Evolutionary conservation across 768 basidiomycete genomes (phyloP).

Genomic region (Hortiboletus flavorubellus): DNA sequence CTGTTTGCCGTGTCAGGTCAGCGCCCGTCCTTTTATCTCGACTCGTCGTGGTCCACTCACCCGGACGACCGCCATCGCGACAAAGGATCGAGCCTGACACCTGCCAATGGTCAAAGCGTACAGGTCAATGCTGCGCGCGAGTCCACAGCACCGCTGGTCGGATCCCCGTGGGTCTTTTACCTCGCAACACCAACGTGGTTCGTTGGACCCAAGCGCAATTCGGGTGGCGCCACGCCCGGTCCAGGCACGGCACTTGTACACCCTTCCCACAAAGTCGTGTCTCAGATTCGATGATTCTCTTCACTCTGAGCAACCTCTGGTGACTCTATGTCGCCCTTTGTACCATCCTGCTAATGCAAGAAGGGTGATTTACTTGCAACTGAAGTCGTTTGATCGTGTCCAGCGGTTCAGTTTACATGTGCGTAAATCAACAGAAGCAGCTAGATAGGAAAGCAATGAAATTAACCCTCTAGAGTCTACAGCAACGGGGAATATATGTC

Average conservation of each 20-base stretch:
- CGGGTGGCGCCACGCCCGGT: constrained; percentile 9
- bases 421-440: background rate
- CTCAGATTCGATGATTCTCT: no score
- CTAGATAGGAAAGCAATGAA: background rate
- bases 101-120: constrained; percentile 18
- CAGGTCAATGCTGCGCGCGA: background rate
- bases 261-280: background rate
- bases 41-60: constrained; percentile 13
- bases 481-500: background rate
- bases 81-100: constrained; percentile 4
- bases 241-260: constrained; percentile 4
- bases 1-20: constrained; percentile 26
- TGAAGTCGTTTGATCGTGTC: background rate
- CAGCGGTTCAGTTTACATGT: background rate
- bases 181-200: background rate
- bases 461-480: background rate
- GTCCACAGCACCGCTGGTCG: background rate
- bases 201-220: background rate
- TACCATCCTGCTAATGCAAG: background rate
- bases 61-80: constrained; percentile 11
- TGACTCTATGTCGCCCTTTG: no score
- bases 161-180: background rate
- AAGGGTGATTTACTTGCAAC: no score
- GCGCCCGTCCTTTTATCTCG: constrained; percentile 10
- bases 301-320: no score